These are phyloP conservation scores for Diutina sp. DNA, from an alignment of 1,139 yeast species.

Conservation along the genomic window DNA sequence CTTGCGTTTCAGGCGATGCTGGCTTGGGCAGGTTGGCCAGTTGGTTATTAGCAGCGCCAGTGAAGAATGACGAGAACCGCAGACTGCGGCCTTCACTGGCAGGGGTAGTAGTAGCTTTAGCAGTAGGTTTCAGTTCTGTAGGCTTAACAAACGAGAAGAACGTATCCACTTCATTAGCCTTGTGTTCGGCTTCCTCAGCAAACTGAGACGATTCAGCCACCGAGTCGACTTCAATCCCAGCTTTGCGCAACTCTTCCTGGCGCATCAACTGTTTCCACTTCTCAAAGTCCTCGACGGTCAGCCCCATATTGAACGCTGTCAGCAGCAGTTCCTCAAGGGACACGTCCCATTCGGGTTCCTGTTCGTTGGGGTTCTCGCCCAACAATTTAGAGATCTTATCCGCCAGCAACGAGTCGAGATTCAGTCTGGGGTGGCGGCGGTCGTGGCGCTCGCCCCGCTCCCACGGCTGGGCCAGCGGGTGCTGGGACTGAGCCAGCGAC, in stretches of 20 bases:
- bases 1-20: constrained; percentile 1
- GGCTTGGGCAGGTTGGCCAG: neutral
- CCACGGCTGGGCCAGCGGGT: constrained; percentile 7
- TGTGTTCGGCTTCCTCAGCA: constrained; percentile 10
- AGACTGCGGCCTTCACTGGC: neutral
- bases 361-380: constrained; percentile 29
- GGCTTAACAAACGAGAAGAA: constrained; percentile 37
- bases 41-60: neutral
- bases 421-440: constrained; percentile 12
- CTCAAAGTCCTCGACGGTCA: constrained; percentile 60
- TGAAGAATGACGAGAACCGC: constrained; percentile 8
- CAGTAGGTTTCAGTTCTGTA: constrained; percentile 4
- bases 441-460: constrained; percentile 20
- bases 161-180: constrained; percentile 36
- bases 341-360: constrained; percentile 42
- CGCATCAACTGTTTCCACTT: constrained; percentile 55
- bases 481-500: constrained; percentile 6
- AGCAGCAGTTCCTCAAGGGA: constrained; percentile 15
- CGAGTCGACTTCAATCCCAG: constrained; percentile 18
- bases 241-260: constrained; percentile 38
- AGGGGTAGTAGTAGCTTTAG: too few relatives aligned
- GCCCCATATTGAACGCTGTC: constrained; percentile 22
- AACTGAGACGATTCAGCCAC: neutral
- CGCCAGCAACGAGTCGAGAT: constrained; percentile 15
- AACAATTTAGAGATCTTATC: constrained; percentile 21